Evolutionary conservation across 192 early-diverging fungal species (phyloP).

Genomic region (Entomortierella lignicola): DNA sequence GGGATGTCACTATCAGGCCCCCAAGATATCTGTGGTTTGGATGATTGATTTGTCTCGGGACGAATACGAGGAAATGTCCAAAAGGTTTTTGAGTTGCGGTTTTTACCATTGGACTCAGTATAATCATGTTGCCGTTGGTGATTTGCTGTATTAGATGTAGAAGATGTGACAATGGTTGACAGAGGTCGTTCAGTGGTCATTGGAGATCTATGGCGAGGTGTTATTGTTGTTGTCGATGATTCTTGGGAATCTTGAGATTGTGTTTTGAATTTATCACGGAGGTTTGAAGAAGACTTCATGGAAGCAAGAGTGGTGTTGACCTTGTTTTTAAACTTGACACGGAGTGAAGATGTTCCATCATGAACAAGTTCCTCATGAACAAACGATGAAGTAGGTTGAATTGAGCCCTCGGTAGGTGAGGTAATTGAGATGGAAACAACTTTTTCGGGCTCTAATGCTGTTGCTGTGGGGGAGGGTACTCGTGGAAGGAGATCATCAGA

Average conservation of each 20-base stretch:
- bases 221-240: neutral
- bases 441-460: no score
- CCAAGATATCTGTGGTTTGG: constrained; percentile 5
- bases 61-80: constrained; percentile 36
- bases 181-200: neutral
- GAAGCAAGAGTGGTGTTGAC: constrained; percentile 44
- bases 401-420: neutral
- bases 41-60: constrained; percentile 3
- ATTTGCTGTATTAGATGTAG: neutral
- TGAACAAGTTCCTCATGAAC: neutral
- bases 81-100: constrained; percentile 17
- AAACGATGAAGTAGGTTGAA: neutral
- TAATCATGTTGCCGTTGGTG: no score
- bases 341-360: constrained; percentile 20
- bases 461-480: no score
- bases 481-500: no score
- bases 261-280: constrained; percentile 20
- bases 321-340: constrained; percentile 42
- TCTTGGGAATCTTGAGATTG: neutral
- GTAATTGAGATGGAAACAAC: no score
- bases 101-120: neutral
- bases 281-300: constrained; percentile 42
- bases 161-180: neutral
- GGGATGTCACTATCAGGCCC: neutral
- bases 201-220: no score